These are phyloP conservation scores for Ehretia macrophylla DNA, from an alignment of 257 asterid species.

Conservation along the genomic window DNA sequence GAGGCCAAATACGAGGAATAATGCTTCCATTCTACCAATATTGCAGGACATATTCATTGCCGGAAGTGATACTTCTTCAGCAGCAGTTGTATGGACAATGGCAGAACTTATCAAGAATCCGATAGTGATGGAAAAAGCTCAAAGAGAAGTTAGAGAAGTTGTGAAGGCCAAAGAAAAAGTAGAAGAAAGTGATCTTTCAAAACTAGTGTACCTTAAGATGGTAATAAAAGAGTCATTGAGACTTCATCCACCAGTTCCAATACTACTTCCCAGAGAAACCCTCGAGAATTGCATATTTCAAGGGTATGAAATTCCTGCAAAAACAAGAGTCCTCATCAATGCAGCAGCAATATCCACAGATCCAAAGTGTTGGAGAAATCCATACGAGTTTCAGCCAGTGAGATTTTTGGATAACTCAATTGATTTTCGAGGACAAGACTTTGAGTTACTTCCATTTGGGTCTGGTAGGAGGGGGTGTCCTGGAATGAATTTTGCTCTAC, in stretches of 20 bases:
- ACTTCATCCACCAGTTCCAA: conserved; percentile 21
- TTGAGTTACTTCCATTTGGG: conserved; percentile 48
- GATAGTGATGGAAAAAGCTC: conserved; percentile 9
- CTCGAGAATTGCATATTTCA: conserved; percentile 8
- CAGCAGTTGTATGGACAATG: conserved; percentile 20
- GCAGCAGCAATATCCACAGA: conserved; percentile 26
- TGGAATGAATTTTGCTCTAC: conserved; percentile 33
- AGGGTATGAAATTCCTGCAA: conserved; percentile 27
- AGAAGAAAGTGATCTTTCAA: conserved; percentile 16
- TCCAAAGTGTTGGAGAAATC: conserved; percentile 31
- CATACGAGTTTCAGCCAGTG: conserved; percentile 33
- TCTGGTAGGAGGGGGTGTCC: conserved; percentile 55
- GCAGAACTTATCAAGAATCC: conserved; percentile 21
- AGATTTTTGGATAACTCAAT: conserved; percentile 25
- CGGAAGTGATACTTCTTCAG: conserved; percentile 18
- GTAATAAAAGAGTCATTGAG: conserved; percentile 17
- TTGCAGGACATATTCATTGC: conserved; percentile 21
- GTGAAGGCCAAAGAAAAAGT: conserved; percentile 9
- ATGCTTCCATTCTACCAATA: too few relatives aligned
- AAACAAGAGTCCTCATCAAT: conserved; percentile 34
- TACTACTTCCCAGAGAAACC: conserved; percentile 18
- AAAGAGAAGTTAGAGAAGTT: conserved; percentile 14
- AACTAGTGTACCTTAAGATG: conserved; percentile 12
- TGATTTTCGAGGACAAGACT: conserved; percentile 38
- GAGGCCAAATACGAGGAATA: too few relatives aligned